Base-by-base conservation (phyloP, 768 basidiomycete genomes). In the Boletellus emodensis region DNA sequence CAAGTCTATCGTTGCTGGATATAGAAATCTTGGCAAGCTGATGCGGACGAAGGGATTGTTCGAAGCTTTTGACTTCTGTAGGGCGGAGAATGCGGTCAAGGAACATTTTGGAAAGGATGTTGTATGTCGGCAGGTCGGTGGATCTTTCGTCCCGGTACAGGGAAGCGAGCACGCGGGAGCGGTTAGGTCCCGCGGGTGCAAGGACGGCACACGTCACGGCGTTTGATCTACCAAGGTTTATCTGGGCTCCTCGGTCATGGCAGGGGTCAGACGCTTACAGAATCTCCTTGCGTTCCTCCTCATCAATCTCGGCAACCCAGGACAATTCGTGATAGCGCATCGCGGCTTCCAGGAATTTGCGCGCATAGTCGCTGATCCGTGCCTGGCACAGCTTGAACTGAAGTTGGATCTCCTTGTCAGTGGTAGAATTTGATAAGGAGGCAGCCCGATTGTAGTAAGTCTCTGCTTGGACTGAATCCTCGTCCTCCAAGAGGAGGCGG, bases 91-190 rank as follows among this genome's bases (percentile, higher is more conserved):
- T 97, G 58, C 93, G 94, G 64, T 98, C 96, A 55, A 98, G 84
- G 71, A 96, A 94, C 95, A 98, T 98, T 67, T 97, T 97, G 34
- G 88, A 85, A 22, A 99, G 82, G 66, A 99, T 94, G 62, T 90
- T 88, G 73, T 85, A 87, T 12, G 87, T 85, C 7, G 85, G 79
- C 3, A 95, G 82, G 20, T 89, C 82, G 24, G 76, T 62, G 0
- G 91, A 85, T 35, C 96, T 85, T 63, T 98, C 96, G 65, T 99
- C 96, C 42, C 96, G 82, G 65, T 91, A 94, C 42, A 99, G 78
- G 24, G 95, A 86, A 8, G 94, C 91, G 48, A 99, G 80, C 13
- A 96, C 78, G 30, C 96, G 85, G 36, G 94, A 96, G 34, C 96
- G 86, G 66, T 93, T 93, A 8, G 96, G 96, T 0, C 96, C 96